A percentile compares a stretch with the other conserved stretches of the same genome.
Conservation (phyloP, 192 early-diverging fungal species). For the Mortierella alpina region DNA sequence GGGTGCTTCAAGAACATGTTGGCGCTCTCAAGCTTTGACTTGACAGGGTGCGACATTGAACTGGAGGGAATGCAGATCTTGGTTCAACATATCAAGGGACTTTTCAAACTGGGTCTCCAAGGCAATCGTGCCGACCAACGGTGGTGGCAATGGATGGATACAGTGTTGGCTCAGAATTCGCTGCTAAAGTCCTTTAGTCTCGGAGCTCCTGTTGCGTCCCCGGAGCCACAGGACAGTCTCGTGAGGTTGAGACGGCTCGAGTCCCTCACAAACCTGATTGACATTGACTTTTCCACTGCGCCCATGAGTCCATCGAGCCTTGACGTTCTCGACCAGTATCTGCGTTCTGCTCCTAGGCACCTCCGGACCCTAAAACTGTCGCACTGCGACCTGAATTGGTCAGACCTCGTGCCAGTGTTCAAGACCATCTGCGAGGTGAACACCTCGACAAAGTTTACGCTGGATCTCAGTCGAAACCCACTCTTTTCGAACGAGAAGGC, state of each 20-base stretch:
- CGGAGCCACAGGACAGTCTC: slow-evolving; percentile 7
- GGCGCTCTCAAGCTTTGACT: slow-evolving; percentile 8
- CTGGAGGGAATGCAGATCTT: slow-evolving; percentile 22
- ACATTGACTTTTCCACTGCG: slow-evolving; percentile 24
- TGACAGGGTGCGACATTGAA: slow-evolving; percentile 35
- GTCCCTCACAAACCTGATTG: slow-evolving; percentile 8
- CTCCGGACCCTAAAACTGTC: slow-evolving; percentile 15
- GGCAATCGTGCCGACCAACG: slow-evolving; percentile 25
- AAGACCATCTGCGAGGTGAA: slow-evolving; percentile 29
- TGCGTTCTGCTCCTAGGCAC: background rate
- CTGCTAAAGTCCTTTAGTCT: slow-evolving; percentile 5
- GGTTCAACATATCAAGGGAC: slow-evolving; percentile 7
- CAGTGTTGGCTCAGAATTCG: slow-evolving; percentile 12
- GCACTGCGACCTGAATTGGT: slow-evolving; percentile 28
- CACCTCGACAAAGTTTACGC: slow-evolving; percentile 29
- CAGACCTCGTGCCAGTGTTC: slow-evolving; percentile 12
- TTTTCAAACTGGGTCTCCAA: slow-evolving; percentile 11
- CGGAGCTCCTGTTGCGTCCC: slow-evolving; percentile 10
- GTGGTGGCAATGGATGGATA: slow-evolving; percentile 48
- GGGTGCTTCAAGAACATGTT: background rate
- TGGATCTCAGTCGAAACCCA: slow-evolving; percentile 26
- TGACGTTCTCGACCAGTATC: background rate
- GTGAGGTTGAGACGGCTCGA: slow-evolving; percentile 11
- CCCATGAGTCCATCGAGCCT: background rate
- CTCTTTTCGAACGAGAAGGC: slow-evolving; percentile 29